Evolutionary conservation across 2,329 filamentous ascomycete genomes (phyloP).

Genomic region (Paecilomyces sp.): DNA sequence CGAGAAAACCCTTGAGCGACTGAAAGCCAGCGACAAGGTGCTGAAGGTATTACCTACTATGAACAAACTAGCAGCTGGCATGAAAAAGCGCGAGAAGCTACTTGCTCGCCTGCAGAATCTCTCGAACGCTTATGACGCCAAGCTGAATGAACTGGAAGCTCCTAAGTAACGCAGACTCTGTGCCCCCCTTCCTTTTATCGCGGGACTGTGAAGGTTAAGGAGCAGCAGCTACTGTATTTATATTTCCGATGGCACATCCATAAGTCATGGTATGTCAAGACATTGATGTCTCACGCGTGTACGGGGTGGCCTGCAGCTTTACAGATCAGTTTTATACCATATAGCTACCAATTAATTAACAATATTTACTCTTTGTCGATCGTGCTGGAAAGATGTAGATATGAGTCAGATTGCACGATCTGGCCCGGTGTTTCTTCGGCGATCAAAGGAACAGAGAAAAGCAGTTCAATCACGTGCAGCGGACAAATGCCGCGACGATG

Average conservation of each 20-base stretch:
- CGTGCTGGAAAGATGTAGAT: not conserved
- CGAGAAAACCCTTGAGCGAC: slow-evolving; percentile 19
- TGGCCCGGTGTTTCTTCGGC: not conserved
- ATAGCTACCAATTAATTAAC: no score
- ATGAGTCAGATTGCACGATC: not conserved
- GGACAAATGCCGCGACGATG: not conserved
- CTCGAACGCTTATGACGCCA: slow-evolving; percentile 1
- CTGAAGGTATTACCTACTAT: slow-evolving; percentile 2
- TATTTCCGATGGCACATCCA: no score
- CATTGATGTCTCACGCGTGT: no score
- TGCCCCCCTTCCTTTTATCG: not conserved
- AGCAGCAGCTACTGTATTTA: no score
- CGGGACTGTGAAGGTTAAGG: not conserved
- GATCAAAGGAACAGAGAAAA: not conserved
- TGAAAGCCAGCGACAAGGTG: slow-evolving; percentile 17
- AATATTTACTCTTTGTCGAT: not conserved
- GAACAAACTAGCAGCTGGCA: slow-evolving; percentile 1
- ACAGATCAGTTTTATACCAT: no score
- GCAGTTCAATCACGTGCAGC: not conserved
- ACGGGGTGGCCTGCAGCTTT: no score
- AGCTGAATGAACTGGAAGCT: not conserved
- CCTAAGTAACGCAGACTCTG: not conserved
- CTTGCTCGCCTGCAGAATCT: not conserved
- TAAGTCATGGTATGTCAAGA: no score
- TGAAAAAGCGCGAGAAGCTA: slow-evolving; percentile 2